Percentiles rank a stretch among this genome's conserved stretches.
phyloP scores from a whole-genome alignment of 2,329 filamentous ascomycete genomes.

The Botryotinia globosa region DNA sequence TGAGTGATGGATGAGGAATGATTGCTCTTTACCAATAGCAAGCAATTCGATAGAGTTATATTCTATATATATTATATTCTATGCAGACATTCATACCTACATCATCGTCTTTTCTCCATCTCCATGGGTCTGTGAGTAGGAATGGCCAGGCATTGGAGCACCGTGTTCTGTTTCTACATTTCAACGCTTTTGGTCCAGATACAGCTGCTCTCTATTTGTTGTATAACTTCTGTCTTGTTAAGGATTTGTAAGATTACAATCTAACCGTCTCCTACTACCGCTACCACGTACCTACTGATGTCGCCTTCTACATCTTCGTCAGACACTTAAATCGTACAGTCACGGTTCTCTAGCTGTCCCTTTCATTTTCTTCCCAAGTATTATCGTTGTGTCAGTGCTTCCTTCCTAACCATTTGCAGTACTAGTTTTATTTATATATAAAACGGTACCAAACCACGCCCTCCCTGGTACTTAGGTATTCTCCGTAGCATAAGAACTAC shows the following conservation, averaged over 20 bases:
- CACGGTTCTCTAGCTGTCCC: constrained; percentile 13
- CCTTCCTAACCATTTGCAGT: background rate
- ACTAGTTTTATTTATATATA: background rate
- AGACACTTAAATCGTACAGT: background rate
- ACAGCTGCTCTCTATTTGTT: background rate
- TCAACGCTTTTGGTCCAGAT: background rate
- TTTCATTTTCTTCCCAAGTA: background rate
- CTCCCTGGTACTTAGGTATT: background rate
- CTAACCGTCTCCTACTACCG: background rate
- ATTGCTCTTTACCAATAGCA: background rate
- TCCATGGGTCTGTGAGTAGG: background rate
- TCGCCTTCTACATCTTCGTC: background rate
- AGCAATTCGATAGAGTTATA: background rate
- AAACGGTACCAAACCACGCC: background rate
- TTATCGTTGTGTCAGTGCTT: constrained; percentile 13
- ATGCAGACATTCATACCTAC: background rate
- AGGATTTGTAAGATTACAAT: too few relatives aligned
- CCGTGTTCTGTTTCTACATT: background rate
- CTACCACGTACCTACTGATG: background rate
- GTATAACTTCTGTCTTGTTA: background rate
- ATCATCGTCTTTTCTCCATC: background rate
- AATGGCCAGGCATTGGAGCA: background rate
- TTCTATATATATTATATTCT: background rate
- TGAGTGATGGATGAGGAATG: background rate
- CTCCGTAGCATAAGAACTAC: background rate